These are phyloP conservation scores for Talaromyces sp. DNA, from an alignment of 2,329 filamentous ascomycete genomes.

Conservation along the genomic window DNA sequence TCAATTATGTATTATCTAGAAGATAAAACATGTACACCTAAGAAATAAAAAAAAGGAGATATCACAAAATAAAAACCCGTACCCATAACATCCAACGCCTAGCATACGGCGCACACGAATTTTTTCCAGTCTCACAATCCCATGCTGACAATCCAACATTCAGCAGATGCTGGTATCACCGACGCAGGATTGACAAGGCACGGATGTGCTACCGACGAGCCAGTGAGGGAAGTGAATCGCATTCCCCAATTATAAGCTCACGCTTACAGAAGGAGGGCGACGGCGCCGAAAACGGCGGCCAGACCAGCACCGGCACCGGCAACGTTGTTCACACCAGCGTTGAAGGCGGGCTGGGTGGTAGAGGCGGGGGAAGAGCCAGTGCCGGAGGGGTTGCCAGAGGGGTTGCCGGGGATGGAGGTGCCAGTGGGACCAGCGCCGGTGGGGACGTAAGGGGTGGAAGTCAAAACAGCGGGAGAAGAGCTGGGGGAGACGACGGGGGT, in stretches of 20 bases:
- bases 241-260: constrained; percentile 5
- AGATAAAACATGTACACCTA: constrained; percentile 22
- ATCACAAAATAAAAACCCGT: constrained; percentile 4
- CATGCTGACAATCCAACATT: background rate
- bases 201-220: background rate
- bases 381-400: constrained; percentile 23
- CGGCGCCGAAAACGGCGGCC: constrained; percentile 56
- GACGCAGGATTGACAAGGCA: background rate
- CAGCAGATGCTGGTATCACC: constrained; percentile 3
- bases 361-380: constrained; percentile 22
- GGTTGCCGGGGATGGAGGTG: background rate
- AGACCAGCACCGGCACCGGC: constrained; percentile 54
- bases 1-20: constrained; percentile 47
- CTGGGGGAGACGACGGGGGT: constrained; percentile 20
- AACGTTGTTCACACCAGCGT: constrained; percentile 55
- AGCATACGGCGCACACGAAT: background rate
- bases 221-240: background rate
- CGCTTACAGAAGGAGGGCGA: constrained; percentile 50
- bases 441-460: constrained; percentile 13
- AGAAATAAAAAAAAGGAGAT: constrained; percentile 12
- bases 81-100: constrained; percentile 11
- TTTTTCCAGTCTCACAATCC: too few relatives aligned
- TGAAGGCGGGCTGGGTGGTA: constrained; percentile 38
- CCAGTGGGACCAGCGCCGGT: background rate
- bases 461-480: background rate